These are phyloP conservation scores for Kwoniella shandongensis DNA, from an alignment of 768 basidiomycete genomes.

Conservation along the genomic window DNA sequence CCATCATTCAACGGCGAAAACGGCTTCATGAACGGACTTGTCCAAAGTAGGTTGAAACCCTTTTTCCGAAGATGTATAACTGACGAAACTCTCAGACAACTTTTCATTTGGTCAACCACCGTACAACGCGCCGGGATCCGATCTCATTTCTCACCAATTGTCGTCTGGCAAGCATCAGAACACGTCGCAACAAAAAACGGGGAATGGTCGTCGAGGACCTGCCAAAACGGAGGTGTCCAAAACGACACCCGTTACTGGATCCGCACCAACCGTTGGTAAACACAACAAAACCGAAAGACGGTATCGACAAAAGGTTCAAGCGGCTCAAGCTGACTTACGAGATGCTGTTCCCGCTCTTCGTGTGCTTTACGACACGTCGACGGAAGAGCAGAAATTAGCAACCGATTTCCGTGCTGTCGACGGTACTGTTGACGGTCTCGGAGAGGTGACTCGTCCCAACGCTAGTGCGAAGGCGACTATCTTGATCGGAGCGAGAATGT, in stretches of 20 bases:
- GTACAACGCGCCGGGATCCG: background rate
- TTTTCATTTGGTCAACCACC: background rate
- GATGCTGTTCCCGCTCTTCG: constrained; percentile 51
- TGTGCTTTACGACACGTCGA: constrained; percentile 49
- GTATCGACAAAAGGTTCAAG: constrained; percentile 52
- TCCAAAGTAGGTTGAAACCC: background rate
- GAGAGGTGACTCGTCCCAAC: constrained; percentile 48
- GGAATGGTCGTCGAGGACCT: constrained; percentile 3
- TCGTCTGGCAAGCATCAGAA: background rate
- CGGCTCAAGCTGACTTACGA: constrained; percentile 49
- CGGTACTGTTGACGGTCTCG: constrained; percentile 47
- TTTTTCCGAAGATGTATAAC: background rate
- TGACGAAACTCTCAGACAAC: background rate
- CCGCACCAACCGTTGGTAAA: constrained; percentile 37
- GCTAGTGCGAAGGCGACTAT: constrained; percentile 51
- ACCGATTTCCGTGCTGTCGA: constrained; percentile 46
- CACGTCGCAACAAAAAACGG: background rate
- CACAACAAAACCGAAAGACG: constrained; percentile 53
- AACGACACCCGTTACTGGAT: background rate
- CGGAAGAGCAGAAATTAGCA: constrained; percentile 39
- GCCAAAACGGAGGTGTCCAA: background rate
- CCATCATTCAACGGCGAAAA: background rate
- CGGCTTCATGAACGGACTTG: background rate
- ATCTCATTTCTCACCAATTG: background rate
- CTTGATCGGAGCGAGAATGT: constrained; percentile 48